Conservation (phyloP, 495 filamentous ascomycete species). For the Xylaria grammica region DNA sequence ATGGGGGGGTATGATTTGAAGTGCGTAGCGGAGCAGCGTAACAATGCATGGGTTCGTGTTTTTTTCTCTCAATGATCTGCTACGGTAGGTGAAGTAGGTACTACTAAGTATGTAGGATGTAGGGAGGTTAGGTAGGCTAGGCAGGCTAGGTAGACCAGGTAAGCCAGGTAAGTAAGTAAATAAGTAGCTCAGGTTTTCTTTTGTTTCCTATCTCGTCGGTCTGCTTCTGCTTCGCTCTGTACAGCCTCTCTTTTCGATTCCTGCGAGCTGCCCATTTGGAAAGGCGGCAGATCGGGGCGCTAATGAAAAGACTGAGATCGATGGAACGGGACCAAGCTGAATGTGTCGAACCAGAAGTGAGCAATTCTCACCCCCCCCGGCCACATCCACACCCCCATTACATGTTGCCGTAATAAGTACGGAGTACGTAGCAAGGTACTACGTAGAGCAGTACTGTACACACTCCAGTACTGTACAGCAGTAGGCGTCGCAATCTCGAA, state of each 20-base stretch:
- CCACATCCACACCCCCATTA: constrained; percentile 13
- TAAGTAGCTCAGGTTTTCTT: not conserved
- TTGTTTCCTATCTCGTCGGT: constrained; percentile 10
- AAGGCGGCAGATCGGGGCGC: constrained; percentile 10
- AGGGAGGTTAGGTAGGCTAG: not conserved
- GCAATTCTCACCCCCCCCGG: not conserved
- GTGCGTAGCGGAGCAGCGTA: constrained; percentile 8
- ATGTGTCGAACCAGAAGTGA: constrained; percentile 17
- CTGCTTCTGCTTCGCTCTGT: constrained; percentile 2
- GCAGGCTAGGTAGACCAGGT: no score
- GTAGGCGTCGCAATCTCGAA: constrained; percentile 17
- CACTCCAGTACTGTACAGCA: not conserved
- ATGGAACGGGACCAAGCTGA: constrained; percentile 22
- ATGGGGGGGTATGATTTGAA: constrained; percentile 7
- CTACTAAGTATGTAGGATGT: no score
- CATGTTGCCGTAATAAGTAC: constrained; percentile 10
- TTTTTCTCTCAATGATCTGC: not conserved
- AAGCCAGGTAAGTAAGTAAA: not conserved
- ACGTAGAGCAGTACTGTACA: no score
- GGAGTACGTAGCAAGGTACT: no score
- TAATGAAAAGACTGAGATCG: constrained; percentile 15
- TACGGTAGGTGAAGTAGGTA: no score
- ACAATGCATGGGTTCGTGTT: constrained; percentile 20
- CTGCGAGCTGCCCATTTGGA: constrained; percentile 17
- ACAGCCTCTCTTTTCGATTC: not conserved